Percentiles rank a stretch among this genome's conserved stretches.
phyloP scores from a whole-genome alignment of 2,329 filamentous ascomycete genomes.

The Epichloe amarillans region DNA sequence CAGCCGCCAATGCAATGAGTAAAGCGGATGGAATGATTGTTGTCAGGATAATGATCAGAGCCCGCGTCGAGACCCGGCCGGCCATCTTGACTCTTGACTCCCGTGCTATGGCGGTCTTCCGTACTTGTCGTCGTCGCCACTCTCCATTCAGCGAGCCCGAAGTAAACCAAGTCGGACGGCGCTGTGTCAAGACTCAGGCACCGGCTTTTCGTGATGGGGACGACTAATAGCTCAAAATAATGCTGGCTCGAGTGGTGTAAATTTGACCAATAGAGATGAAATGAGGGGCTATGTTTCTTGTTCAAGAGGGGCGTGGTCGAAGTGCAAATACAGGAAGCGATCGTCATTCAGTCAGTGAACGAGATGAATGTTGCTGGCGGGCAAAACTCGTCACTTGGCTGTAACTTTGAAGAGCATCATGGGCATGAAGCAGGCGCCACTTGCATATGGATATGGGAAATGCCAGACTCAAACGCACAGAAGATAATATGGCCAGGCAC shows the following conservation, averaged over 20 bases:
- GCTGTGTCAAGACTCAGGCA: too few species aligned
- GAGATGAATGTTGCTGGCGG: not conserved
- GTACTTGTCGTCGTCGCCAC: not conserved
- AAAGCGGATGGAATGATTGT: slow-evolving; percentile 33
- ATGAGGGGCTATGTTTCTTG: too few species aligned
- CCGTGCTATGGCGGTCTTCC: not conserved
- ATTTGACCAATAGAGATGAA: too few species aligned
- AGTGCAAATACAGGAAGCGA: not conserved
- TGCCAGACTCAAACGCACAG: not conserved
- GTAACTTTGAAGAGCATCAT: not conserved
- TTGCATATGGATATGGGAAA: not conserved
- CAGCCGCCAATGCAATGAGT: slow-evolving; percentile 19
- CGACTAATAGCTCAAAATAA: too few species aligned
- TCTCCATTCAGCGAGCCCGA: not conserved
- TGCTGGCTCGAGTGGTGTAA: too few species aligned
- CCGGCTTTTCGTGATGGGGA: too few species aligned
- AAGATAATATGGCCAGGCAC: slow-evolving; percentile 1
- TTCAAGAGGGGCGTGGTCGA: not conserved
- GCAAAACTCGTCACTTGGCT: not conserved
- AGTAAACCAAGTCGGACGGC: too few species aligned
- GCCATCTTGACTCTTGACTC: not conserved
- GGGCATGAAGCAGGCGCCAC: not conserved
- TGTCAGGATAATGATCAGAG: slow-evolving; percentile 34
- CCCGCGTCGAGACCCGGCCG: not conserved
- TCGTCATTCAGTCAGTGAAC: not conserved